Evolutionary conservation across 192 early-diverging fungal genomes (phyloP).

Genomic region (Backusella luteola): DNA sequence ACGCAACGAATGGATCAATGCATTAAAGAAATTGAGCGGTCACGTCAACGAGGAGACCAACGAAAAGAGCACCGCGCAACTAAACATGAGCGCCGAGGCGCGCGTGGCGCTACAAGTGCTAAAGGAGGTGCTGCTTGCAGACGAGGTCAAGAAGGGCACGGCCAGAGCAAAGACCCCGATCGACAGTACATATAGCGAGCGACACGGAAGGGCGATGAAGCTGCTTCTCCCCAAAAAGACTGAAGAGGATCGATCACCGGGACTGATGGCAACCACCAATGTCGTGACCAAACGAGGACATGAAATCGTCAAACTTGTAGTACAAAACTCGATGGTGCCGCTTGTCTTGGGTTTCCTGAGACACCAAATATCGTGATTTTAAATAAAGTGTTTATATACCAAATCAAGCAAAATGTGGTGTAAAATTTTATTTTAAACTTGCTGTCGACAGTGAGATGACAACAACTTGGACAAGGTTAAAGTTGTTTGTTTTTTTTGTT

Average conservation of each 20-base stretch:
- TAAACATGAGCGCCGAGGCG: slow-evolving; percentile 29
- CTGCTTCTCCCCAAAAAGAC: neutral
- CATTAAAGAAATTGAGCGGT: slow-evolving; percentile 22
- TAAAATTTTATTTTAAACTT: neutral
- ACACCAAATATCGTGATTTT: slow-evolving; percentile 3
- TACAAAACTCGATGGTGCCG: slow-evolving; percentile 51
- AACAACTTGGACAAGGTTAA: neutral
- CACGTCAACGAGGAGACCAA: slow-evolving; percentile 17
- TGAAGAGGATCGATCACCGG: neutral
- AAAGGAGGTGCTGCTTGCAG: slow-evolving; percentile 43
- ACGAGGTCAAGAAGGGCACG: slow-evolving; percentile 40
- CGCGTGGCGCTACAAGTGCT: slow-evolving; percentile 50
- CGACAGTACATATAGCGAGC: neutral
- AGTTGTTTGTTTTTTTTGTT: neutral
- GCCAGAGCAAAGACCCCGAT: slow-evolving; percentile 2
- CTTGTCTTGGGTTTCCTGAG: slow-evolving; percentile 46
- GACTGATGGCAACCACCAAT: slow-evolving; percentile 14
- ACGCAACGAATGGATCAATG: slow-evolving; percentile 23
- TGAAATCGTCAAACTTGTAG: slow-evolving; percentile 48
- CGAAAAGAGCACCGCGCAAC: neutral
- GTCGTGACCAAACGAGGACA: slow-evolving; percentile 41
- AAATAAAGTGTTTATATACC: neutral
- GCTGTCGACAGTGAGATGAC: neutral
- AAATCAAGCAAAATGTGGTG: neutral
- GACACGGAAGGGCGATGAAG: neutral